Percentiles rank a stretch among this genome's conserved stretches.
Conservation (phyloP, 495 filamentous ascomycete genomes). For the Penicillium desertorum region DNA sequence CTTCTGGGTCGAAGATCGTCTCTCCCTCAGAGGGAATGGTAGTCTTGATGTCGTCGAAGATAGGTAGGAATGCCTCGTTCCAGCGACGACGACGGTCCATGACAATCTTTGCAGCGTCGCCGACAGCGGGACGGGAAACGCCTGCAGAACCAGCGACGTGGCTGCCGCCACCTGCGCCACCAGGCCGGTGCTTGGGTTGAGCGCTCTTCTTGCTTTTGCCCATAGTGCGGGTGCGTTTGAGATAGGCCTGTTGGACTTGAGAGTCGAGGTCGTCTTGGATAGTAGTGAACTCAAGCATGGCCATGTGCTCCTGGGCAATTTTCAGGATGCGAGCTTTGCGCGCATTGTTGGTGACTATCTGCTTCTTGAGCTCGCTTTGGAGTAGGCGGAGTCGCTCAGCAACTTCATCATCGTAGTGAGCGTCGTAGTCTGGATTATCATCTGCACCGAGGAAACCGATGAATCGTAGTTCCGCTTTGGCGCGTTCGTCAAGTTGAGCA, state of each 20-base stretch:
- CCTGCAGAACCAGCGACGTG: slow-evolving; percentile 50
- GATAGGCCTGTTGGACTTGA: slow-evolving; percentile 92
- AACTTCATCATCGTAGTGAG: slow-evolving; percentile 91
- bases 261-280: slow-evolving; percentile 96
- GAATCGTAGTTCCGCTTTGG: slow-evolving; percentile 89
- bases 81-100: slow-evolving; percentile 88
- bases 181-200: slow-evolving; percentile 69
- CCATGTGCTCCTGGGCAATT: slow-evolving; percentile 85
- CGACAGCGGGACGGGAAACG: slow-evolving; percentile 74
- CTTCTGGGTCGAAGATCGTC: slow-evolving; percentile 62
- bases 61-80: slow-evolving; percentile 81
- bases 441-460: slow-evolving; percentile 81
- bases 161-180: slow-evolving; percentile 55
- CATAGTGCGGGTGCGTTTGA: slow-evolving; percentile 93
- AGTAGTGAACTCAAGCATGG: slow-evolving; percentile 91
- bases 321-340: slow-evolving; percentile 83
- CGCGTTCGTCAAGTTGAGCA: slow-evolving; percentile 78
- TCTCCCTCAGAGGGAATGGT: slow-evolving; percentile 54
- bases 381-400: slow-evolving; percentile 83
- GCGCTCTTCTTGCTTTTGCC: slow-evolving; percentile 83
- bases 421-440: slow-evolving; percentile 73
- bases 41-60: slow-evolving; percentile 75
- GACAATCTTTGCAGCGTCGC: slow-evolving; percentile 80
- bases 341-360: slow-evolving; percentile 82
- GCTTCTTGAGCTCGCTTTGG: slow-evolving; percentile 75